These are phyloP conservation scores for Entomophthora muscae DNA, from an alignment of 371 early-diverging fungal genomes.

Conservation along the genomic window DNA sequence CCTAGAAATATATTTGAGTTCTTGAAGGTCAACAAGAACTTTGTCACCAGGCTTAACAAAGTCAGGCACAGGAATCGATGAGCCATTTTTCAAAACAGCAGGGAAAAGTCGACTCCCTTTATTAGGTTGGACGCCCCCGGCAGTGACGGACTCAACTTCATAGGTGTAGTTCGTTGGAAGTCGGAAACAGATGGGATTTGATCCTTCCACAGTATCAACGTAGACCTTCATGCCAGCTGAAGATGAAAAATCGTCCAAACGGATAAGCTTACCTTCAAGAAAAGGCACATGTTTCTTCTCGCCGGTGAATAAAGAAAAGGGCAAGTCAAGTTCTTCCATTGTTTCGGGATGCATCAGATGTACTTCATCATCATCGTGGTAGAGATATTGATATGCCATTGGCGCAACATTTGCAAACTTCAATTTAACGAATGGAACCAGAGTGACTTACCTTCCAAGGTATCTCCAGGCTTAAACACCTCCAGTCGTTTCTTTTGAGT, in stretches of 20 bases:
- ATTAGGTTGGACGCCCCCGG: not conserved
- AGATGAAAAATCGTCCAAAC: not conserved
- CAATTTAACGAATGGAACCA: not conserved
- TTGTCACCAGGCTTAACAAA: not conserved
- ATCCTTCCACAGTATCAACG: not conserved
- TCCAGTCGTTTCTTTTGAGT: not conserved
- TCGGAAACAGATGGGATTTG: not conserved
- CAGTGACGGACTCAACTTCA: slow-evolving; percentile 1
- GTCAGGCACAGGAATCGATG: not conserved
- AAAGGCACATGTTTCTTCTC: not conserved
- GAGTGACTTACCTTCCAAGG: not conserved
- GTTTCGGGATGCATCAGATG: slow-evolving; percentile 6
- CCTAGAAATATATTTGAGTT: not conserved
- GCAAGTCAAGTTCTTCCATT: not conserved
- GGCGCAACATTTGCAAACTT: not conserved
- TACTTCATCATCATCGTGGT: not conserved
- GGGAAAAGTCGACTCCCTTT: not conserved
- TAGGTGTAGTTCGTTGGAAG: slow-evolving; percentile 1
- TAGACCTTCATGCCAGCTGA: slow-evolving; percentile 1
- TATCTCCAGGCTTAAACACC: slow-evolving; percentile 5
- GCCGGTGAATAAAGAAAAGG: not conserved
- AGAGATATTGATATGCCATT: slow-evolving; percentile 1
- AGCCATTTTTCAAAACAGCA: not conserved
- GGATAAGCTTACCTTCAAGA: not conserved
- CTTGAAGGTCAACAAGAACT: not conserved